These are phyloP conservation scores for Diddensiella caesifluorescens DNA, from an alignment of 805 yeast genomes.

Conservation along the genomic window DNA sequence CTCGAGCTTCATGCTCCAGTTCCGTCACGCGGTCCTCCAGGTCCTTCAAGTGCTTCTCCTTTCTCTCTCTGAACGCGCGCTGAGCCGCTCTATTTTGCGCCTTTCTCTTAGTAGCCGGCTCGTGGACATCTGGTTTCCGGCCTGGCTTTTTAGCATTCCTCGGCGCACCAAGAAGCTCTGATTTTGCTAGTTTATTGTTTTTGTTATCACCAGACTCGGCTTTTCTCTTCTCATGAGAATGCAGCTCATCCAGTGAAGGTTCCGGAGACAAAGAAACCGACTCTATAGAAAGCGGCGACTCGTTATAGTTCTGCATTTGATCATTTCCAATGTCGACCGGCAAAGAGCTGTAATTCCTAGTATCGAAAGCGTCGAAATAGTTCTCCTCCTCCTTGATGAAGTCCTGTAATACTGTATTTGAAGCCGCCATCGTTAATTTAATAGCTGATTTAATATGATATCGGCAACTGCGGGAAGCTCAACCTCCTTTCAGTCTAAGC, in stretches of 20 bases:
- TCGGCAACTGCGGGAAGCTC: too few species aligned
- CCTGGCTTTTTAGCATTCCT: slow-evolving; percentile 48
- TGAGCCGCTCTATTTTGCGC: slow-evolving; percentile 99
- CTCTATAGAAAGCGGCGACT: slow-evolving; percentile 14
- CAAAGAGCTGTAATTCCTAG: not conserved
- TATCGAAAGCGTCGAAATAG: slow-evolving; percentile 9
- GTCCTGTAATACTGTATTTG: slow-evolving; percentile 14
- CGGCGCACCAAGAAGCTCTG: not conserved
- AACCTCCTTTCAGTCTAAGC: too few species aligned
- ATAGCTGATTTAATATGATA: too few species aligned
- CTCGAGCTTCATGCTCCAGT: slow-evolving; percentile 66
- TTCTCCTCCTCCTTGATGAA: slow-evolving; percentile 14
- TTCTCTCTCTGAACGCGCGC: slow-evolving; percentile 91
- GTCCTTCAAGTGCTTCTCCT: slow-evolving; percentile 80
- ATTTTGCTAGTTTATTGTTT: slow-evolving; percentile 8
- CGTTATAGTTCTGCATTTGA: slow-evolving; percentile 1
- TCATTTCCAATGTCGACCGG: not conserved
- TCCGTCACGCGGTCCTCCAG: slow-evolving; percentile 69
- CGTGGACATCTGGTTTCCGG: slow-evolving; percentile 69
- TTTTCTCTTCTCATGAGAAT: slow-evolving; percentile 10
- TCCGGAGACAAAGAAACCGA: slow-evolving; percentile 15
- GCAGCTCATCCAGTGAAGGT: not conserved
- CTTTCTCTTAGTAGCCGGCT: slow-evolving; percentile 82
- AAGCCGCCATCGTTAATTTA: slow-evolving; percentile 8
- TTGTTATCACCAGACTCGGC: not conserved